phyloP scores from a whole-genome alignment of 345 rosid genomes.

The Angophora floribunda region DNA sequence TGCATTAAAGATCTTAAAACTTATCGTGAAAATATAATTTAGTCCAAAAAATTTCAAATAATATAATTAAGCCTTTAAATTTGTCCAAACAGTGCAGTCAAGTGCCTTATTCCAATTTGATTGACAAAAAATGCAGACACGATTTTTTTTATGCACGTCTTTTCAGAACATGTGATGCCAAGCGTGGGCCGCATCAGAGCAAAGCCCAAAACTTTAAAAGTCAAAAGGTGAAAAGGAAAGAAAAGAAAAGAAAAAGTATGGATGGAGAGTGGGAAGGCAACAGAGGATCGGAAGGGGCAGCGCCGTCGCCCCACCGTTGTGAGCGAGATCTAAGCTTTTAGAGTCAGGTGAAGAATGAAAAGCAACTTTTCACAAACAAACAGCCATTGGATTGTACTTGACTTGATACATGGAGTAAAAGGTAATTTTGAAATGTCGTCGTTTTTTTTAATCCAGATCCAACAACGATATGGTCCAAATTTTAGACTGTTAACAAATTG shows the following conservation, averaged over 20 bases:
- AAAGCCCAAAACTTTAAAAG: not conserved
- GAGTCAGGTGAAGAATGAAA: not conserved
- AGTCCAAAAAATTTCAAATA: not conserved
- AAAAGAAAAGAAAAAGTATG: not conserved
- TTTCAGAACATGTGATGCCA: not conserved
- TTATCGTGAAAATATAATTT: not conserved
- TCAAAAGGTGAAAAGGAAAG: not conserved
- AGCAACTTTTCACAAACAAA: too few relatives aligned
- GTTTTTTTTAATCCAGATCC: not conserved
- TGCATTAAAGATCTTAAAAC: not conserved
- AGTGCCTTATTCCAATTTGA: not conserved
- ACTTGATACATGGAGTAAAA: not conserved
- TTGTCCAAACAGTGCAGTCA: not conserved
- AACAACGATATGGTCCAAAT: not conserved
- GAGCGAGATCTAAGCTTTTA: not conserved
- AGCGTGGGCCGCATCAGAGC: not conserved
- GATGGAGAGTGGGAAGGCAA: not conserved
- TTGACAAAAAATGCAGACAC: rapidly evolving
- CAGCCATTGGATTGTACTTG: not conserved
- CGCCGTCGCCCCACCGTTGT: not conserved
- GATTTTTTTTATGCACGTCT: rapidly evolving
- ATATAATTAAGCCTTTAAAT: not conserved
- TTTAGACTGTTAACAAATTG: not conserved
- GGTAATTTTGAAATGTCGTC: not conserved
- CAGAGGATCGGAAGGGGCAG: not conserved